These are phyloP conservation scores for Sporobolus alterniflorus DNA, from an alignment of 202 grass and related monocot genomes.

Conservation along the genomic window DNA sequence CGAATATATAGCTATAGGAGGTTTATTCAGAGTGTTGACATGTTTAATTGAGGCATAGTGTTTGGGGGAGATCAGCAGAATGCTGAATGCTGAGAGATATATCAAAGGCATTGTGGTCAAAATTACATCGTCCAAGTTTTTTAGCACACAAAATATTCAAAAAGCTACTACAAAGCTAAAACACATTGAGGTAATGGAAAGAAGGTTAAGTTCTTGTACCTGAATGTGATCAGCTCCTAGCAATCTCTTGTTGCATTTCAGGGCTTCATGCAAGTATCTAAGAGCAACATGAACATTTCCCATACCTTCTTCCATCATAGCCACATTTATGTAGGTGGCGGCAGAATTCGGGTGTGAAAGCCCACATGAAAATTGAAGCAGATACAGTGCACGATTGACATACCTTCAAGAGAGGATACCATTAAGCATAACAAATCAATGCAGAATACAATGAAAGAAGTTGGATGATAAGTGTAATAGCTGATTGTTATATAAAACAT, in stretches of 20 bases:
- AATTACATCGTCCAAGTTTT: neutral
- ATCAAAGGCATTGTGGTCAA: neutral
- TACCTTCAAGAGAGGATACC: slow-evolving; percentile 70
- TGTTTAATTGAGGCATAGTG: neutral
- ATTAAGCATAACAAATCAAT: slow-evolving; percentile 23
- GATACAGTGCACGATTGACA: slow-evolving; percentile 94
- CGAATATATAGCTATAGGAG: neutral
- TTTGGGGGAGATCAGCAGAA: neutral
- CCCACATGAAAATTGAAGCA: slow-evolving; percentile 97
- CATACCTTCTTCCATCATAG: slow-evolving; percentile 99
- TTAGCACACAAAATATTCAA: neutral
- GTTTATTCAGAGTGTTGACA: neutral
- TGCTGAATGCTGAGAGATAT: neutral
- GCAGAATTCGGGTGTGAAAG: slow-evolving; percentile 99
- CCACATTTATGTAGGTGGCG: slow-evolving; percentile 99
- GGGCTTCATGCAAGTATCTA: slow-evolving; percentile 97
- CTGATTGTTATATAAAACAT: slow-evolving; percentile 29
- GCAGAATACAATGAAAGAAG: slow-evolving; percentile 10
- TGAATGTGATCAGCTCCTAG: slow-evolving; percentile 99
- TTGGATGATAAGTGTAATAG: slow-evolving; percentile 7
- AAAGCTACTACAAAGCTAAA: neutral
- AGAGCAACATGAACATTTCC: slow-evolving; percentile 99
- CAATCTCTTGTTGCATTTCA: slow-evolving; percentile 99
- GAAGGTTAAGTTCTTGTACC: slow-evolving; percentile 48
- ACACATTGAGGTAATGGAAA: neutral